phyloP scores from a whole-genome alignment of 192 early-diverging fungal genomes.

The Irineochytrium annulatum region DNA sequence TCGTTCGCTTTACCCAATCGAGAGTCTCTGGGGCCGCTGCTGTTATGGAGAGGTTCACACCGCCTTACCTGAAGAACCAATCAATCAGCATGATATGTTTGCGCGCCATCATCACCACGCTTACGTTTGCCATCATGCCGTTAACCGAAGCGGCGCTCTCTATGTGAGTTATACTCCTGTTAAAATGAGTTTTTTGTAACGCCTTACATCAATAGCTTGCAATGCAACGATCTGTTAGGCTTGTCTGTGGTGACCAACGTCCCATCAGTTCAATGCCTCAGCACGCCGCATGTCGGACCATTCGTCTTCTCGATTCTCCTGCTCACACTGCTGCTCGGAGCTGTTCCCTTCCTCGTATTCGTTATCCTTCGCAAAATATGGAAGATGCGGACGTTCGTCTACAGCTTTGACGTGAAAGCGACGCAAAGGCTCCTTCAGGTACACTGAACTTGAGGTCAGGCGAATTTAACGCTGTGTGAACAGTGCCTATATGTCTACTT shows the following conservation, averaged over 20 bases:
- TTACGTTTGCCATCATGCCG: conserved; percentile 25
- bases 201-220: too few relatives aligned
- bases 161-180: too few relatives aligned
- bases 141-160: conserved; percentile 9
- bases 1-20: too few relatives aligned
- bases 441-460: too few relatives aligned
- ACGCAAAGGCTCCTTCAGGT: too few relatives aligned
- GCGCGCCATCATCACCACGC: conserved; percentile 6
- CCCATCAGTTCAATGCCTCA: conserved; percentile 13
- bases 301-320: conserved; percentile 11
- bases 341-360: background rate
- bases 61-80: conserved; percentile 10
- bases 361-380: background rate
- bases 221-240: conserved; percentile 1
- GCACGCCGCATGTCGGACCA: background rate
- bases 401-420: too few relatives aligned
- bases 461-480: too few relatives aligned
- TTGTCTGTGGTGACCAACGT: background rate
- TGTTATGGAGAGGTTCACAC: background rate
- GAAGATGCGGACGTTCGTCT: too few relatives aligned
- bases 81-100: conserved; percentile 19
- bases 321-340: conserved; percentile 2
- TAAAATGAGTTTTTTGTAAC: too few relatives aligned
- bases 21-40: background rate
- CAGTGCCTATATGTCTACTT: too few relatives aligned